These are phyloP conservation scores for Acanthamoeba lenticulata DNA, from an alignment of 208 protist genomes.

Conservation along the genomic window DNA sequence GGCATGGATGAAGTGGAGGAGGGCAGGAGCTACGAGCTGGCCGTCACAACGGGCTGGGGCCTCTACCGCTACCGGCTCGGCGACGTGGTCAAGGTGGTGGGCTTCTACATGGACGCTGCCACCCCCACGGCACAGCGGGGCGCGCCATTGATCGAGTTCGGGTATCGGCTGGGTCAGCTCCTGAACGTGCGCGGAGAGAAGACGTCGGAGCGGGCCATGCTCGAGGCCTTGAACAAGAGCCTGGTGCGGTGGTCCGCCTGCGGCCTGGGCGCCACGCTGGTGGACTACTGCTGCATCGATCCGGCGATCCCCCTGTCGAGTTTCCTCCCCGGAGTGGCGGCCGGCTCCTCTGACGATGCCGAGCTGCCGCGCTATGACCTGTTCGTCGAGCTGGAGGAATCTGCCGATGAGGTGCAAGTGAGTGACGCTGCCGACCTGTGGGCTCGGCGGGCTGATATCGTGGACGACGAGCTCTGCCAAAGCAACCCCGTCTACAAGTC, in stretches of 20 bases:
- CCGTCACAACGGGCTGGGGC: not conserved
- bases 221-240: not conserved
- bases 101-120: not conserved
- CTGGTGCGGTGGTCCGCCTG: not conserved
- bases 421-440: not conserved
- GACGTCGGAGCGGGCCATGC: not conserved
- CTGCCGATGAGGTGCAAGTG: not conserved
- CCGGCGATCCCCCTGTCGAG: not conserved
- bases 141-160: not conserved
- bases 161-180: not conserved
- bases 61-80: not conserved
- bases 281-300: not conserved
- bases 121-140: not conserved
- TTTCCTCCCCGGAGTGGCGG: not conserved
- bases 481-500: not conserved
- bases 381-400: not conserved
- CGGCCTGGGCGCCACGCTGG: not conserved
- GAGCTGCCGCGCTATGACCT: not conserved
- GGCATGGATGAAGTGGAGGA: not conserved
- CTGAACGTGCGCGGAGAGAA: not conserved
- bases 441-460: not conserved
- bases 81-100: not conserved
- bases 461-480: not conserved
- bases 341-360: not conserved
- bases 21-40: not conserved